Conservation (phyloP, 2,329 filamentous ascomycete genomes). For the Tricladium varicosporioides region DNA sequence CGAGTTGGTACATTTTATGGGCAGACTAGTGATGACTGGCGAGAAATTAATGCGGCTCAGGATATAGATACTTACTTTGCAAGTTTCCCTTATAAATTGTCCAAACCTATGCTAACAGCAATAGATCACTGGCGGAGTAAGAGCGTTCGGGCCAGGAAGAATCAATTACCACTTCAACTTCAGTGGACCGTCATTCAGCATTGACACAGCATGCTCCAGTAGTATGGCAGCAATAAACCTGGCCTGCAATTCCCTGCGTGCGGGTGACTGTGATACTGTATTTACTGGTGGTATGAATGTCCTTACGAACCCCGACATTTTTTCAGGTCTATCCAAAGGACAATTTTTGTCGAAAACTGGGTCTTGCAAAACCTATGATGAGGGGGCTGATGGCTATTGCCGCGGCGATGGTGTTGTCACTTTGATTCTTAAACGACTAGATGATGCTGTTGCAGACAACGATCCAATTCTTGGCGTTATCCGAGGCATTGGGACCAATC, state of each 20-base stretch:
- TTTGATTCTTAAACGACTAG: conserved; percentile 56
- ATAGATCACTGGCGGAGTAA: conserved; percentile 23
- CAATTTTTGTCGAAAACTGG: conserved; percentile 19
- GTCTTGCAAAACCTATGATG: conserved; percentile 49
- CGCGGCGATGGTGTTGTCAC: conserved; percentile 60
- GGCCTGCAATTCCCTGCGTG: conserved; percentile 48
- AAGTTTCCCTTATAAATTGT: conserved; percentile 51
- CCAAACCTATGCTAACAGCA: conserved; percentile 42
- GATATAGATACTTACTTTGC: conserved; percentile 28
- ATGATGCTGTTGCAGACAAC: conserved; percentile 40
- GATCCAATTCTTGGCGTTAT: conserved; percentile 45
- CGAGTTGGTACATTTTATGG: conserved; percentile 27
- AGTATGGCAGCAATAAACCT: conserved; percentile 54
- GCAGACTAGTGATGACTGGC: conserved; percentile 25
- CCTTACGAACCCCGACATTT: conserved; percentile 37
- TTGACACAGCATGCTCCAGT: conserved; percentile 59
- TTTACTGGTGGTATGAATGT: conserved; percentile 41
- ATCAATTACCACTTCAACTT: conserved; percentile 42
- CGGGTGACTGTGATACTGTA: conserved; percentile 43
- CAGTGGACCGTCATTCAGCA: conserved; percentile 49
- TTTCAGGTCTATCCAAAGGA: conserved; percentile 8
- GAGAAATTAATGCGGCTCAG: conserved; percentile 26
- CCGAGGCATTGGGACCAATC: conserved; percentile 39
- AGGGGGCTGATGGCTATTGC: conserved; percentile 61
- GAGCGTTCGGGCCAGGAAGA: conserved; percentile 30